These are phyloP conservation scores for Thelephora aurantiotincta DNA, from an alignment of 768 basidiomycete genomes.

Conservation along the genomic window DNA sequence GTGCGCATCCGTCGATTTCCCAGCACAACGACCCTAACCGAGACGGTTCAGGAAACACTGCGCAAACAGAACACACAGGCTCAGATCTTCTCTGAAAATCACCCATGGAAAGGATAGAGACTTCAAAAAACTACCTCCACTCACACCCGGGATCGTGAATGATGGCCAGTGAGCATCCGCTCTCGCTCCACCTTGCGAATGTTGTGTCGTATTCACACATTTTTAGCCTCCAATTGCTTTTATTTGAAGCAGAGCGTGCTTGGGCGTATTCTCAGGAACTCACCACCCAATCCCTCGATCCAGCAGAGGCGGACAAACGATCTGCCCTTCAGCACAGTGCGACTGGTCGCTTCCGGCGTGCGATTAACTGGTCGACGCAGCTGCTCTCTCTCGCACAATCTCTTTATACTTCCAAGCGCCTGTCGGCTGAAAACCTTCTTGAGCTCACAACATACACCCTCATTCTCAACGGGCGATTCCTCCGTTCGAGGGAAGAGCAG, in stretches of 20 bases:
- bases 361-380: slow-evolving; percentile 66
- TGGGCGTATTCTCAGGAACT: slow-evolving; percentile 87
- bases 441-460: slow-evolving; percentile 72
- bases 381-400: slow-evolving; percentile 61
- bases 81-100: slow-evolving; percentile 72
- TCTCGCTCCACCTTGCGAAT: background rate
- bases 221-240: slow-evolving; percentile 60
- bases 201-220: slow-evolving; percentile 4
- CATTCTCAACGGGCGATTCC: slow-evolving; percentile 69
- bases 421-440: slow-evolving; percentile 44
- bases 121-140: slow-evolving; percentile 68
- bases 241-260: slow-evolving; percentile 86
- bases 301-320: slow-evolving; percentile 35
- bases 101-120: slow-evolving; percentile 84
- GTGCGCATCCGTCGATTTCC: slow-evolving; percentile 22
- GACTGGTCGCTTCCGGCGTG: slow-evolving; percentile 69
- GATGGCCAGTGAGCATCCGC: slow-evolving; percentile 62
- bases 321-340: slow-evolving; percentile 55
- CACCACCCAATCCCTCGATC: slow-evolving; percentile 31
- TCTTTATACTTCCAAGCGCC: slow-evolving; percentile 35
- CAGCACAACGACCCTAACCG: background rate
- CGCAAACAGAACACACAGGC: slow-evolving; percentile 76
- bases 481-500: slow-evolving; percentile 52
- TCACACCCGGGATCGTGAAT: slow-evolving; percentile 56
- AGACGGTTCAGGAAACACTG: slow-evolving; percentile 63